Evolutionary conservation across 139 green algal genomes (phyloP).

Genomic region (Raphidocelis subcapitata): DNA sequence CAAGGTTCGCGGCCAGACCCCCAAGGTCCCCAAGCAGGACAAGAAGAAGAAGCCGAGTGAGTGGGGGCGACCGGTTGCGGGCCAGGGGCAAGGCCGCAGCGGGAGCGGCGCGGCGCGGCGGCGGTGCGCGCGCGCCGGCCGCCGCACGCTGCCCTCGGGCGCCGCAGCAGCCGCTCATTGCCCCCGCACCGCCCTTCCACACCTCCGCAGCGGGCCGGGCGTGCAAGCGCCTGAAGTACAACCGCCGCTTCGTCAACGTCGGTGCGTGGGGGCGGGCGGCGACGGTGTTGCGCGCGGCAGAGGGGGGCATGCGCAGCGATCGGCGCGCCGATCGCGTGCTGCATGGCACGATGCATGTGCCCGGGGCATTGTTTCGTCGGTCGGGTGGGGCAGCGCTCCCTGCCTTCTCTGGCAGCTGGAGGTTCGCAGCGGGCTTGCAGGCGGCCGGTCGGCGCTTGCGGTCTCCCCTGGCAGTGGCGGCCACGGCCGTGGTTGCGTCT

Average conservation of each 20-base stretch:
- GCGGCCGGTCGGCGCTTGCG: not conserved
- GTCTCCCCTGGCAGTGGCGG: not conserved
- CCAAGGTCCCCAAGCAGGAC: slow-evolving; percentile 98
- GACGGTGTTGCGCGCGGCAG: not conserved
- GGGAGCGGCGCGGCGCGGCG: no score
- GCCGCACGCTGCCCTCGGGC: no score
- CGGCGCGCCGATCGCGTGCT: not conserved
- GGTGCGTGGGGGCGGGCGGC: slow-evolving; percentile 37
- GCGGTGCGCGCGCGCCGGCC: no score
- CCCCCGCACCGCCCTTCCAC: no score
- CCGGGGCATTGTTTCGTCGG: no score
- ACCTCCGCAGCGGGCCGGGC: slow-evolving; percentile 89
- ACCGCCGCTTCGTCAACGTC: slow-evolving; percentile 89
- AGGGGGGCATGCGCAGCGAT: not conserved
- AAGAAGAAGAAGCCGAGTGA: slow-evolving; percentile 98
- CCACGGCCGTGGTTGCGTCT: not conserved
- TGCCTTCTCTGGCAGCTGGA: no score
- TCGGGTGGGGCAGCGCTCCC: no score
- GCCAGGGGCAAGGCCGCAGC: no score
- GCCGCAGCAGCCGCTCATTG: no score
- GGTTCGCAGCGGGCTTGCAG: not conserved
- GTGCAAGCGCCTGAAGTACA: slow-evolving; percentile 98
- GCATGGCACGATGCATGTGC: not conserved
- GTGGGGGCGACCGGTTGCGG: no score
- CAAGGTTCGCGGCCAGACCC: slow-evolving; percentile 98